A percentile compares a stretch with the other conserved stretches of the same genome.
Conservation (phyloP, 1,284 basidiomycete genomes). For the Ganoderma multipileum region DNA sequence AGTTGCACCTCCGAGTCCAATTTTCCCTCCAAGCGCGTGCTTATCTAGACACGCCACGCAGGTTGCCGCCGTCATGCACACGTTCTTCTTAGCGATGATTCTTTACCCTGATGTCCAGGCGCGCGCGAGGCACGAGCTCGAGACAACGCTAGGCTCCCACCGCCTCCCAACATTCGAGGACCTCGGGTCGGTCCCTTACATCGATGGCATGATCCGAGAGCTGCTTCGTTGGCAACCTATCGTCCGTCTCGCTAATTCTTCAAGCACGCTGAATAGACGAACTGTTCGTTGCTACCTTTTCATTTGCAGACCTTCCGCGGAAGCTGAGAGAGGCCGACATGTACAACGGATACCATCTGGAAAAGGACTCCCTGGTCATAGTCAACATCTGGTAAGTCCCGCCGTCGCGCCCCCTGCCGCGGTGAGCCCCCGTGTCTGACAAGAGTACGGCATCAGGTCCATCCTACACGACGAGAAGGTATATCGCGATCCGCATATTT, state of each 20-base stretch:
- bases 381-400: slow-evolving; percentile 22
- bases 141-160: slow-evolving; percentile 34
- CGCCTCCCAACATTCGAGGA: slow-evolving; percentile 42
- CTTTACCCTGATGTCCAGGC: slow-evolving; percentile 39
- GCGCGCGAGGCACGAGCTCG: slow-evolving; percentile 40
- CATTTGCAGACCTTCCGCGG: slow-evolving; percentile 13
- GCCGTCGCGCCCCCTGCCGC: background rate
- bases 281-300: background rate
- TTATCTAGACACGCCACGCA: background rate
- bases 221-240: slow-evolving; percentile 39
- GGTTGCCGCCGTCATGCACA: slow-evolving; percentile 21
- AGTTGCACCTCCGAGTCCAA: no score
- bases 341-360: slow-evolving; percentile 18
- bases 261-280: background rate
- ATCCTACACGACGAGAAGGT: slow-evolving; percentile 32
- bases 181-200: slow-evolving; percentile 36
- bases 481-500: slow-evolving; percentile 30
- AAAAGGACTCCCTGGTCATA: slow-evolving; percentile 23
- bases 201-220: slow-evolving; percentile 41
- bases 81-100: slow-evolving; percentile 41
- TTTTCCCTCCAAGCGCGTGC: no score
- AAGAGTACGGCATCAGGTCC: slow-evolving; percentile 12
- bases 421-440: background rate
- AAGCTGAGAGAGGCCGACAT: slow-evolving; percentile 20
- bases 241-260: slow-evolving; percentile 16